phyloP scores from a whole-genome alignment of 331 rosid species.

The Malus hybrid region DNA sequence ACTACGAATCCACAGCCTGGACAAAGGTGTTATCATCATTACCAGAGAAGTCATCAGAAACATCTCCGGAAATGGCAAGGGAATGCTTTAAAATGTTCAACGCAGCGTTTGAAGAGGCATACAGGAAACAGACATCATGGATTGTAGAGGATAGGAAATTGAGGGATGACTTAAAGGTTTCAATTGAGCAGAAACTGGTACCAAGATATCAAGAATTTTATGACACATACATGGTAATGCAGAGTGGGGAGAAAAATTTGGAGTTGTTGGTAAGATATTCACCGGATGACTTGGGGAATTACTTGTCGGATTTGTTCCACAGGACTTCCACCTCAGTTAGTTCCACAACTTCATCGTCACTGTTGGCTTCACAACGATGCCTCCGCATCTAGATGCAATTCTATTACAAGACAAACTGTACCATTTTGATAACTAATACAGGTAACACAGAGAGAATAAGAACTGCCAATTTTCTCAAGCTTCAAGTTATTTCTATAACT shows the following conservation, averaged over 20 bases:
- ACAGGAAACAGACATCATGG: conserved; percentile 41
- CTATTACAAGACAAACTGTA: not conserved
- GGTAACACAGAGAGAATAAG: not conserved
- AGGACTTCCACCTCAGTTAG: conserved; percentile 24
- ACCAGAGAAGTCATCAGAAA: conserved; percentile 15
- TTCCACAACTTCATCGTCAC: conserved; percentile 13
- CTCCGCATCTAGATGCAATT: not conserved
- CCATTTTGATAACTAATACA: not conserved
- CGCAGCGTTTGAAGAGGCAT: conserved; percentile 36
- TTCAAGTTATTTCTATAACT: not conserved
- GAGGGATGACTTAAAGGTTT: conserved; percentile 40
- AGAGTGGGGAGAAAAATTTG: conserved; percentile 24
- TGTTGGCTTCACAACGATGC: conserved; percentile 3
- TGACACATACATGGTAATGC: not conserved
- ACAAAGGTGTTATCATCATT: conserved; percentile 31
- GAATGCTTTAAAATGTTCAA: conserved; percentile 26
- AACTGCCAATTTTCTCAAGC: not conserved
- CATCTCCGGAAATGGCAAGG: conserved; percentile 20
- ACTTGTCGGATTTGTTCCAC: conserved; percentile 46
- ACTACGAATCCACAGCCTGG: conserved; percentile 42
- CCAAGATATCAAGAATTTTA: conserved; percentile 33
- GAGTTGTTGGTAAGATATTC: conserved; percentile 19
- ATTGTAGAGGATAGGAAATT: conserved; percentile 33
- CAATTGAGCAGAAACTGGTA: conserved; percentile 35
- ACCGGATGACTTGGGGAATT: conserved; percentile 47